Evolutionary conservation across 2,329 filamentous ascomycete genomes (phyloP), one percentile per base, ranked within the genome.

Genomic region (Trichophyton benhamiae): DNA sequence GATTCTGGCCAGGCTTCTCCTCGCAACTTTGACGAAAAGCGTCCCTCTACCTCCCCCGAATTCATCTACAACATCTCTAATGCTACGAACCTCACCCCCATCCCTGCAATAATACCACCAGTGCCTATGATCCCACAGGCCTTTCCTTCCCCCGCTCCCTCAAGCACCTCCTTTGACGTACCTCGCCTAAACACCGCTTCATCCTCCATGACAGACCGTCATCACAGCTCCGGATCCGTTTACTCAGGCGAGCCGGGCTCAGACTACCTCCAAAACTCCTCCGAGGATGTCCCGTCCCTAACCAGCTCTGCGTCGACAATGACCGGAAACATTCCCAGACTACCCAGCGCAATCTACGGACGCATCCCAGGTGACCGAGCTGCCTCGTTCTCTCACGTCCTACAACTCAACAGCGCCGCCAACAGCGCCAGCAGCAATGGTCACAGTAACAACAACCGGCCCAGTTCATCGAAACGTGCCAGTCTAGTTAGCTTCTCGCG

Each of bases 401-500:
- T 72, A 36, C 66, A 70, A 44, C 68, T 73, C 42, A 71, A 75
- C 48, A 76, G 75, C 62, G 74, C 72, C 38, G 71, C 71, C 22
- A 72, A 74, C 53, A 66, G 70, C 17, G 3, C n/a, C 41, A 74
- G 70, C 44, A 76, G 74, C 62, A 74, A 38, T 13, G 1, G 33
- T 20, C 5, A n/a, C 42, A 74, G 70, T 44, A 76, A 74, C 61
- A 74, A 72, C 38, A 71, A 72, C 25, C 71, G 74, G 55, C 66
- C 71, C 15, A 72, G 74, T 57, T 67, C 72, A 15, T 71, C 73
- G 60, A 80, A 80, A 65, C 71, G 78, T 59, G 73, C 76, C 15
- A 79, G 78, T 64, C 68, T 80, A 61, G 78, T 76, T 49, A 80
- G 78, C 67, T 68, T 80, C 17, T 78, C 76, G 27, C 77, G 77